phyloP scores from a whole-genome alignment of 192 early-diverging fungal genomes.

The Gigaspora rosea region DNA sequence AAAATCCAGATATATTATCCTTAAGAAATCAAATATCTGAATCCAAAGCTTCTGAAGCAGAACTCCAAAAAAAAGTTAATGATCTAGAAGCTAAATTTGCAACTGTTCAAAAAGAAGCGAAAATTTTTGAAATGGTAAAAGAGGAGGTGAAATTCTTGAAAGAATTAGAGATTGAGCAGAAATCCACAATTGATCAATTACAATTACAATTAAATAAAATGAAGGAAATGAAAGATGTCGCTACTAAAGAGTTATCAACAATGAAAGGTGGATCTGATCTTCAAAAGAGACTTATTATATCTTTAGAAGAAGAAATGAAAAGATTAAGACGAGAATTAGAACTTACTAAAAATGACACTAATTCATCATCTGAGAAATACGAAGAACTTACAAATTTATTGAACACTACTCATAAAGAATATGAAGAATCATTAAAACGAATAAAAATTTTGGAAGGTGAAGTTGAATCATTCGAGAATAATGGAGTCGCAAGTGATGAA shows the following conservation, averaged over 20 bases:
- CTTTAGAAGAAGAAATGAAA: slow-evolving; percentile 1
- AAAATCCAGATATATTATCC: neutral
- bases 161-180: slow-evolving; percentile 3
- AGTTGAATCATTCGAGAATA: neutral
- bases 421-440: neutral
- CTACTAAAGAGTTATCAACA: slow-evolving; percentile 1
- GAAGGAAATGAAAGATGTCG: neutral
- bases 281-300: neutral
- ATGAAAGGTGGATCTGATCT: neutral
- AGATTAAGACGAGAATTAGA: neutral
- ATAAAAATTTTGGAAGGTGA: neutral
- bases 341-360: neutral
- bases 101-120: slow-evolving; percentile 1
- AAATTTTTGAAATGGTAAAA: neutral
- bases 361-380: neutral
- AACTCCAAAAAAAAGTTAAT: neutral
- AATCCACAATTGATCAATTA: neutral
- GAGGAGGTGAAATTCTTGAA: neutral
- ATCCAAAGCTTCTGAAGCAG: neutral
- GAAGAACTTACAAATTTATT: slow-evolving; percentile 5
- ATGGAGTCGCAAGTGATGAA: slow-evolving; percentile 3
- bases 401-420: neutral
- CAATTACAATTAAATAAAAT: neutral
- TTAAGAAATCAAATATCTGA: neutral
- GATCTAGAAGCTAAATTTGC: neutral